Percentiles rank a stretch among this genome's conserved stretches.
Evolutionary conservation across 306 rosid species (phyloP).

Genomic region (Lupinus albus): DNA sequence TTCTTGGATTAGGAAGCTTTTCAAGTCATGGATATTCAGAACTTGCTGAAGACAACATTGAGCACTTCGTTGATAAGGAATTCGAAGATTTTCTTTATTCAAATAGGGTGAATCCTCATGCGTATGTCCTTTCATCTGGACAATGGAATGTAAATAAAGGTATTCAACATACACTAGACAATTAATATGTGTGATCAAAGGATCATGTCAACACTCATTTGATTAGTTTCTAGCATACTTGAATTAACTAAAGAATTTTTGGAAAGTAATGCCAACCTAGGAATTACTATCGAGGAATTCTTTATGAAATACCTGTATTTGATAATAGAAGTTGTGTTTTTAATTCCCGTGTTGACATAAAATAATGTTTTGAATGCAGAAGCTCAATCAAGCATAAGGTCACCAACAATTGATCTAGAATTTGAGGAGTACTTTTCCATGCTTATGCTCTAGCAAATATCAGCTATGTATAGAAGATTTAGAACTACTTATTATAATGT

Average conservation of each 20-base stretch:
- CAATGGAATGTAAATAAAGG: slow-evolving; percentile 67
- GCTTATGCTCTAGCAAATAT: slow-evolving; percentile 68
- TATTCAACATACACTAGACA: slow-evolving; percentile 36
- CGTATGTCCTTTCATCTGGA: slow-evolving; percentile 67
- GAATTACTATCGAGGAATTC: too few relatives aligned
- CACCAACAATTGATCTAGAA: slow-evolving; percentile 92
- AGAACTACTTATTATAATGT: slow-evolving; percentile 25
- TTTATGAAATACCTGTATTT: too few relatives aligned
- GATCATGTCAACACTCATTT: not conserved
- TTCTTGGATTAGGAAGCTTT: slow-evolving; percentile 46
- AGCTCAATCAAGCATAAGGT: slow-evolving; percentile 57
- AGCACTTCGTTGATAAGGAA: slow-evolving; percentile 53
- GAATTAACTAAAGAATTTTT: not conserved
- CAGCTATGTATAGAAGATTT: slow-evolving; percentile 29
- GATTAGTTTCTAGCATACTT: slow-evolving; percentile 10
- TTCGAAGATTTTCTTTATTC: slow-evolving; percentile 55
- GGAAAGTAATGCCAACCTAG: too few relatives aligned
- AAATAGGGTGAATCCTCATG: slow-evolving; percentile 50
- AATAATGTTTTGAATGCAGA: slow-evolving; percentile 56
- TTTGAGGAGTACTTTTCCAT: slow-evolving; percentile 87
- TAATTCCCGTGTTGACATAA: slow-evolving; percentile 8
- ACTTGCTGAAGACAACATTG: slow-evolving; percentile 44
- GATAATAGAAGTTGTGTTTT: too few relatives aligned
- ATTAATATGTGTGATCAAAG: not conserved
- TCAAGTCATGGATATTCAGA: slow-evolving; percentile 43